Evolutionary conservation across 1,284 basidiomycete species (phyloP), one percentile per base, ranked within the genome.

Genomic region (Tilletia setariae): DNA sequence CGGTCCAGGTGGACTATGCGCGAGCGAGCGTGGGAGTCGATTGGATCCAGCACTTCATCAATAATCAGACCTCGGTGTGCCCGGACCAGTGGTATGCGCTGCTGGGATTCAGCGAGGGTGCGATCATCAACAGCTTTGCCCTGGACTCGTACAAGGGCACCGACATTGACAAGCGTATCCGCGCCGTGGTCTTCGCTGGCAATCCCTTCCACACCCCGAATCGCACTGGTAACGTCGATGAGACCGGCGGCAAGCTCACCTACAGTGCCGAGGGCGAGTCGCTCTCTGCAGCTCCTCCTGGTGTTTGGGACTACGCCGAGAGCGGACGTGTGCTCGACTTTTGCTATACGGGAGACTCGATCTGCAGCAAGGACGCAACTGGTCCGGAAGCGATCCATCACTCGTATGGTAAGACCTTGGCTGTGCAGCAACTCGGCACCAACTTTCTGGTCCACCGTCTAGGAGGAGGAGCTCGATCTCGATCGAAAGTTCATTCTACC

Each of bases 121-220:
- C 30, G 9, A 61, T 35, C 30, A 25, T 61, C 56, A 35, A 19
- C 13, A 35, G 30, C 8, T 30, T 61, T 30, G 56, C 28, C 21
- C 28, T 19, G 8, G 56, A 25, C 35, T 16, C 28, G 16, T 32
- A 32, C 56, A 8, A 16, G 25, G 28, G 28, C 15, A 25, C 51
- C 13, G 51, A 7, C 3, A 19, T 25, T 9, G 23, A 3, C 51
- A 28, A 28, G 13, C 51, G 35, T 11, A 19, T 61, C 56, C 32
- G 35, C 8, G 56, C 56, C 13, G 30, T 61, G 30, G 28, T 61
- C 25, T 13, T 61, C 13, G 56, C 56, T 15, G 56, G 56, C 6
- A 61, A 40, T 30, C 32, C 35, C 2, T 32, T 61, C 28, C 56
- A 61, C 56, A 61, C 56, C 1, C 56, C 56, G 15, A 61, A 61